Conservation (phyloP, 352 stramenopile species). For the Pythium phragmiticola region DNA sequence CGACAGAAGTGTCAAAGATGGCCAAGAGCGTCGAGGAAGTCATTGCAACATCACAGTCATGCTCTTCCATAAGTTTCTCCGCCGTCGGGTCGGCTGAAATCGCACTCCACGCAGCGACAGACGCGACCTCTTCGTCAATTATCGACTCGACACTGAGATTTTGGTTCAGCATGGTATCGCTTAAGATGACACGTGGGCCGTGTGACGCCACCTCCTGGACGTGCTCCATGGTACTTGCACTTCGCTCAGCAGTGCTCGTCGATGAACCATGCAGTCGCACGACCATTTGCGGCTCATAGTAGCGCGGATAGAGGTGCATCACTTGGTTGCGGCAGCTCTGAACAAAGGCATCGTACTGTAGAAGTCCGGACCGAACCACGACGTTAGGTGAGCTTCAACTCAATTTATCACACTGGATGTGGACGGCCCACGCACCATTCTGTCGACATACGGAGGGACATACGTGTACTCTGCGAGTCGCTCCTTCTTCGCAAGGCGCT, state of each 20-base stretch:
- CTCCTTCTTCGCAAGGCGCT: conserved; percentile 25
- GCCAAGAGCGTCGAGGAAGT: conserved; percentile 61
- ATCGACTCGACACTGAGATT: background rate
- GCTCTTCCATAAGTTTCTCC: conserved; percentile 57
- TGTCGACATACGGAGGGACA: conserved; percentile 14
- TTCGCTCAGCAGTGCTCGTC: conserved; percentile 9
- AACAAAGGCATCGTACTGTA: conserved; percentile 14
- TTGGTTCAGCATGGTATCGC: conserved; percentile 19
- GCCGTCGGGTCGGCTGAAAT: conserved; percentile 64
- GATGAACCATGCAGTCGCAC: conserved; percentile 27
- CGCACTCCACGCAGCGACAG: conserved; percentile 12
- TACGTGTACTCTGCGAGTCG: conserved; percentile 17
- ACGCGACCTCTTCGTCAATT: background rate
- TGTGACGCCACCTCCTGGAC: conserved; percentile 39
- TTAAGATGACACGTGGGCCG: conserved; percentile 25
- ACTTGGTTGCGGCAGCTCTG: conserved; percentile 55
- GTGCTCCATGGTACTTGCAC: conserved; percentile 36
- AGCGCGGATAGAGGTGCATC: conserved; percentile 60
- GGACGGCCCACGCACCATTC: conserved; percentile 14
- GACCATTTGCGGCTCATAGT: conserved; percentile 47
- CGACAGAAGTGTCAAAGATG: conserved; percentile 53
- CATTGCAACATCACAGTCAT: conserved; percentile 71
- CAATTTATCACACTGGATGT: background rate
- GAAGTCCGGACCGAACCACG: background rate
- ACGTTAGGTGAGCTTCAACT: background rate